phyloP scores from a whole-genome alignment of 116 monocot genomes.

The Cymodocea nodosa region DNA sequence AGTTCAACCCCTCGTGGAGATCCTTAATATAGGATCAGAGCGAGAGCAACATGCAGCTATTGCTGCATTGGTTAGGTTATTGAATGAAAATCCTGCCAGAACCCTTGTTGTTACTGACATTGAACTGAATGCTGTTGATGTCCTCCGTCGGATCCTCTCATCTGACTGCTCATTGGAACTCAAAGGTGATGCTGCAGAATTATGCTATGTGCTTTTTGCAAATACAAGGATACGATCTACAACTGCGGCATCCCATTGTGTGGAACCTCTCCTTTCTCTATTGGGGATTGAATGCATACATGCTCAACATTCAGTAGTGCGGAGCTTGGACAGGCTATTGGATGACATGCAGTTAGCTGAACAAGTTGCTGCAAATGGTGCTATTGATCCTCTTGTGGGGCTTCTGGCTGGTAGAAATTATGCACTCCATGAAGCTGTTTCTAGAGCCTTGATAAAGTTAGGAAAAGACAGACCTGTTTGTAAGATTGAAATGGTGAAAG shows the following conservation, averaged over 20 bases:
- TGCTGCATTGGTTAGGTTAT: conserved; percentile 77
- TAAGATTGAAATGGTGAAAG: conserved; percentile 96
- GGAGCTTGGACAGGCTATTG: conserved; percentile 75
- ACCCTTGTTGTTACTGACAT: conserved; percentile 71
- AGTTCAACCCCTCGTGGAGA: conserved; percentile 90
- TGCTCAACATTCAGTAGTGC: conserved; percentile 76
- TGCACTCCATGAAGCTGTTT: conserved; percentile 68
- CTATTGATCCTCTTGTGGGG: conserved; percentile 71
- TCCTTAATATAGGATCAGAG: conserved; percentile 74
- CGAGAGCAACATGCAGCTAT: conserved; percentile 96
- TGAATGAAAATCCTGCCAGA: conserved; percentile 70
- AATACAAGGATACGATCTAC: conserved; percentile 85
- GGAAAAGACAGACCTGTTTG: conserved; percentile 84
- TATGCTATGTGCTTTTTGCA: conserved; percentile 87
- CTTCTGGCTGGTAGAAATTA: conserved; percentile 71
- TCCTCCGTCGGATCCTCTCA: conserved; percentile 84
- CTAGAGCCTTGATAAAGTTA: conserved; percentile 74
- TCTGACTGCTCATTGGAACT: conserved; percentile 76
- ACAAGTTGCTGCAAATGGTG: conserved; percentile 66
- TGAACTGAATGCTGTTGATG: conserved; percentile 90
- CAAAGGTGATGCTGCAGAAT: conserved; percentile 92
- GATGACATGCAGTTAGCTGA: conserved; percentile 91
- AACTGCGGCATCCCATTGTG: conserved; percentile 70
- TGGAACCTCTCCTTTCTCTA: conserved; percentile 80
- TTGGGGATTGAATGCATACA: conserved; percentile 41